Evolutionary conservation across 495 filamentous ascomycete genomes (phyloP).

Genomic region (Halenospora varia): DNA sequence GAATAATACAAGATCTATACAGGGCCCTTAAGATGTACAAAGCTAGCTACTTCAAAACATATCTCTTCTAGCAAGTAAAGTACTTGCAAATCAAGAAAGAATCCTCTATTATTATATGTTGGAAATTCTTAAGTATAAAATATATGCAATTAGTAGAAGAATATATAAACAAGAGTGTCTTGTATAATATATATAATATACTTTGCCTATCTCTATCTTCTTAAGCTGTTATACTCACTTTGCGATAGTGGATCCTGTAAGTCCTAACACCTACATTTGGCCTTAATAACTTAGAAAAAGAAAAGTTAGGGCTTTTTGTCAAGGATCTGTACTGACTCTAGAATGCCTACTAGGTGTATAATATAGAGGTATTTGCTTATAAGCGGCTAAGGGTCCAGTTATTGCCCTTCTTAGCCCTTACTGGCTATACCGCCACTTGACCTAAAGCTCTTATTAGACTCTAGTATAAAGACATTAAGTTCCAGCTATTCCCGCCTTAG

Average conservation of each 20-base stretch:
- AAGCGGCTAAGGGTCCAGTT: conserved; percentile 7
- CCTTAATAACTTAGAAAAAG: conserved; percentile 9
- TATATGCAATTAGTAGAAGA: not conserved
- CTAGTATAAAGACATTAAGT: conserved; percentile 11
- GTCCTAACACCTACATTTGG: not conserved
- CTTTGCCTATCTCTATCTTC: not conserved
- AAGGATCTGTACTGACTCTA: conserved; percentile 6
- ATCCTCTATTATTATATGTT: conserved; percentile 2
- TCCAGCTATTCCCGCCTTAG: conserved; percentile 1
- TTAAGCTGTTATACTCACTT: not conserved
- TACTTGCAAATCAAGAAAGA: conserved; percentile 9
- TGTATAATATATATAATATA: conserved; percentile 10
- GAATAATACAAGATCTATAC: not conserved
- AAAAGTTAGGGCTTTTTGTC: conserved; percentile 8
- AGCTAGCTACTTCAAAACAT: conserved; percentile 5
- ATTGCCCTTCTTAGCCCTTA: not conserved
- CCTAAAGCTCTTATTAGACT: conserved; percentile 8
- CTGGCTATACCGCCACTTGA: conserved; percentile 6
- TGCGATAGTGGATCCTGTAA: conserved; percentile 3
- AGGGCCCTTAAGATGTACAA: not conserved
- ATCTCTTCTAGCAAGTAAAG: conserved; percentile 1
- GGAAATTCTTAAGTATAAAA: conserved; percentile 1
- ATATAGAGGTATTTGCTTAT: conserved; percentile 10
- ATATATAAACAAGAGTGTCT: conserved; percentile 5
- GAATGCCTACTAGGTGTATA: conserved; percentile 5